These are phyloP conservation scores for Neurospora tetrasperma DNA, from an alignment of 495 filamentous ascomycete species.

Conservation along the genomic window DNA sequence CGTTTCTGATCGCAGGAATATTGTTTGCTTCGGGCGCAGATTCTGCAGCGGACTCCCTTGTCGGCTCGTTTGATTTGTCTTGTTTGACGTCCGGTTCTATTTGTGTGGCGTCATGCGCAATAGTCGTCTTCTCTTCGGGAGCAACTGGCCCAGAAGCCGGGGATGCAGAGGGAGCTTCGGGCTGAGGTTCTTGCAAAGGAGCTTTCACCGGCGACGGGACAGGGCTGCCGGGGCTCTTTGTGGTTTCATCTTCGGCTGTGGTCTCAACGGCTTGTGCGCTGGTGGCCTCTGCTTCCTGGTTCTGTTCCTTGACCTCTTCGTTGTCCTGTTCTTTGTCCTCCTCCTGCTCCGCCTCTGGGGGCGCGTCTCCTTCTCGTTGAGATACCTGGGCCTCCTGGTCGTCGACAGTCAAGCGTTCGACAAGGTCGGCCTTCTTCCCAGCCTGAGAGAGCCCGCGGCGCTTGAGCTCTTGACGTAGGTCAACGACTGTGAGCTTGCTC, in stretches of 20 bases:
- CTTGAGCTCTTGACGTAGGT: conserved; percentile 50
- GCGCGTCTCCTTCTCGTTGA: neutral
- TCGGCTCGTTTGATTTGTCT: neutral
- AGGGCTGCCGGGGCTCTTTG: conserved; percentile 5
- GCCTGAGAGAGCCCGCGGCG: conserved; percentile 41
- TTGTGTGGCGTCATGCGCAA: neutral
- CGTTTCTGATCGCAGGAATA: neutral
- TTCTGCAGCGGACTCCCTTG: neutral
- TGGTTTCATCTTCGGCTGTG: conserved; percentile 4
- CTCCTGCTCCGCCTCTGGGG: neutral
- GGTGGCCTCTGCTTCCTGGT: conserved; percentile 2
- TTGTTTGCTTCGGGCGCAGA: neutral
- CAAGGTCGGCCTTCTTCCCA: conserved; percentile 48
- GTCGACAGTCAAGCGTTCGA: conserved; percentile 39
- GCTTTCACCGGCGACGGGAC: conserved; percentile 6
- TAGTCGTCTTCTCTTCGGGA: neutral
- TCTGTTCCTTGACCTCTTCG: neutral
- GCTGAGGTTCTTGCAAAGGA: conserved; percentile 1
- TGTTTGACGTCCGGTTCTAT: neutral
- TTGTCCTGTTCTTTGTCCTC: neutral
- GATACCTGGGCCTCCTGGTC: conserved; percentile 6
- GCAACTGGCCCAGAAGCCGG: neutral
- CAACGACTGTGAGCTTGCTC: conserved; percentile 47
- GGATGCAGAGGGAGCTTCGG: neutral
- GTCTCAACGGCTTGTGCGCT: conserved; percentile 11